These are phyloP conservation scores for Dioszegia crocea DNA, from an alignment of 768 basidiomycete species.

Conservation along the genomic window DNA sequence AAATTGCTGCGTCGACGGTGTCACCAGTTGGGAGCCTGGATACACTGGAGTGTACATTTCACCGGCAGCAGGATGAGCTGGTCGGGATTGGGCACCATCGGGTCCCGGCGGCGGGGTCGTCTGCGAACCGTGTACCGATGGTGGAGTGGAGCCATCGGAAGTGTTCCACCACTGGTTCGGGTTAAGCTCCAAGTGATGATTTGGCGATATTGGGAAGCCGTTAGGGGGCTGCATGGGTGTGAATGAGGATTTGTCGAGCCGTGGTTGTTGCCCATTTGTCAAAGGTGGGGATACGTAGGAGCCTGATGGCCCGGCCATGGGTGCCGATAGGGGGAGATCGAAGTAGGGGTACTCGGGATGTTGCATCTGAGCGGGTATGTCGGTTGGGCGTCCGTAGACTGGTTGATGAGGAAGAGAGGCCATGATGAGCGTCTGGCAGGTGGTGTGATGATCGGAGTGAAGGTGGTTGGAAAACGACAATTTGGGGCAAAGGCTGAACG, in stretches of 20 bases:
- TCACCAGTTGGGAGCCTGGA: not conserved
- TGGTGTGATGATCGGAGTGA: not conserved
- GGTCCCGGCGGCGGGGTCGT: not conserved
- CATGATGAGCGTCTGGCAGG: not conserved
- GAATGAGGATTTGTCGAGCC: too few relatives aligned
- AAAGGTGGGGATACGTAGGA: too few relatives aligned
- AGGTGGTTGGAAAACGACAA: not conserved
- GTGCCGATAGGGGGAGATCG: not conserved
- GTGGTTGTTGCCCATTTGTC: too few relatives aligned
- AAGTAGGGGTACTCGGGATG: too few relatives aligned
- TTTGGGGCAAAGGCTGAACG: too few relatives aligned
- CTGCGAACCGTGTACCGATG: not conserved
- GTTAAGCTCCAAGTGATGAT: too few relatives aligned
- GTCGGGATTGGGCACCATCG: not conserved
- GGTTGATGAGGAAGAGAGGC: not conserved
- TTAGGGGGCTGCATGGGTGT: too few relatives aligned
- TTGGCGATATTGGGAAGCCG: too few relatives aligned
- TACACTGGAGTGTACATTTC: not conserved
- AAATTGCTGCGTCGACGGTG: not conserved
- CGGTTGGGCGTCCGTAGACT: not conserved
- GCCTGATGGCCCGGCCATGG: too few relatives aligned
- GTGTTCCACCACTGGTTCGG: too few relatives aligned
- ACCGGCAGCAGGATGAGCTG: not conserved
- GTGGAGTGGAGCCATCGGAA: not conserved
- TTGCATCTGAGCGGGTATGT: not conserved